Evolutionary conservation across 2,329 filamentous ascomycete species (phyloP), one percentile per base, ranked within the genome.

Genomic region (Tolypocladium album): DNA sequence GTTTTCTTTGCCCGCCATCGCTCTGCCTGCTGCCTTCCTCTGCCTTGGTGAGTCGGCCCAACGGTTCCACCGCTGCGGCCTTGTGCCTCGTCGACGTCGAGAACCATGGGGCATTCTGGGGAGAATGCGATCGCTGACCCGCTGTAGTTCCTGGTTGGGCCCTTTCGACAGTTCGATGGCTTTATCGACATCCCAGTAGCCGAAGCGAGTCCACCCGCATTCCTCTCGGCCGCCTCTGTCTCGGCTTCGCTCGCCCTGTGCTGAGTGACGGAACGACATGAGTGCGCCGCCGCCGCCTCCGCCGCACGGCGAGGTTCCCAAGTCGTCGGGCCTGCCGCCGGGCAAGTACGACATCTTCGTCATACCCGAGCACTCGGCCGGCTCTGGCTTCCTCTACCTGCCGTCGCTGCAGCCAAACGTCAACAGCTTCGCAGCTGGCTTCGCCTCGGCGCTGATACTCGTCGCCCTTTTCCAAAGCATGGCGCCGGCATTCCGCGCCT

Each of bases 281-380:
- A 81, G 75, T 72, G 76, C 83, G 67, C 88, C 88, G 63, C 92
- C 92, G 64, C 91, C 90, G 66, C 90, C 89, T 65, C 92, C 92
- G 70, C 91, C 90, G 64, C 92, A 96, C 76, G 91, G 92, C 74
- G 82, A 86, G 70, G 88, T 86, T 66, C 89, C 90, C 57, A 87
- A 87, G 72, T 80, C 84, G 43, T 74, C 79, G 20, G 88, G 89
- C 60, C 79, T 97, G 56, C 93, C 93, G 3, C 82, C 89, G 1
- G 92, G 93, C 59, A 95, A 94, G 71, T 97, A 96, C 75, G 93
- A 97, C 78, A 96, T 97, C 71, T 97, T 97, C 77, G 88, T 97
- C 72, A 92, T 97, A 69, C 93, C 93, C 9, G 90, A 92, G 55
- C 92, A 96, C 73, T 93, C 92, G 13, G 83, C 92, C 8, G 93